Evolutionary conservation across 306 rosid species (phyloP).

Genomic region (Inga laurina): DNA sequence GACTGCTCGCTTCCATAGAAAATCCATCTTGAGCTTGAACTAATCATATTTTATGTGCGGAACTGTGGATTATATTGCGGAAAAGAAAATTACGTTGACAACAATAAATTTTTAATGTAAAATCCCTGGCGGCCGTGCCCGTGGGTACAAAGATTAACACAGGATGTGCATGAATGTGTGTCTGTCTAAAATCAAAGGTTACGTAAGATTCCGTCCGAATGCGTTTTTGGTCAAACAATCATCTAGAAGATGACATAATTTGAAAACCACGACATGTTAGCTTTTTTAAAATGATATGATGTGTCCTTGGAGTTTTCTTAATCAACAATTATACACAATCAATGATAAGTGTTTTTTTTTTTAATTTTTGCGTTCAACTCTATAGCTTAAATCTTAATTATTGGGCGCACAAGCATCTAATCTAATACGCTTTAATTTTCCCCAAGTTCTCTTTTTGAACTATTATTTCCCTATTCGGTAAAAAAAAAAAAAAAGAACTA

Average conservation of each 20-base stretch:
- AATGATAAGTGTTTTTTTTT: background rate
- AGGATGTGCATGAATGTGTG: no score
- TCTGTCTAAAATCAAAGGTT: no score
- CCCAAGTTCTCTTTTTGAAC: background rate
- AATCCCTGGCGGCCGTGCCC: no score
- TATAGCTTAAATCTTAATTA: background rate
- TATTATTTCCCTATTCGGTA: background rate
- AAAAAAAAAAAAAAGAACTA: no score
- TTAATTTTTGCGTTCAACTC: background rate
- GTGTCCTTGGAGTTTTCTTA: background rate
- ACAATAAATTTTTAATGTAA: no score
- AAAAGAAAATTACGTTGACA: no score
- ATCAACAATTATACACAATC: background rate
- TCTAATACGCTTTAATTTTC: background rate
- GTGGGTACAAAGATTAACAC: no score
- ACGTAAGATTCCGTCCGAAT: background rate
- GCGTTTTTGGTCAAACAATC: conserved; percentile 11
- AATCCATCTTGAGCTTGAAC: no score
- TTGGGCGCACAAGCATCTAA: background rate
- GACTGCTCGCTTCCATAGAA: no score
- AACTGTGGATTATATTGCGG: no score
- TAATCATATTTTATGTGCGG: no score
- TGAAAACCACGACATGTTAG: background rate
- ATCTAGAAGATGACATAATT: conserved; percentile 27
- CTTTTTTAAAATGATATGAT: background rate